Base-by-base conservation (phyloP, 352 stramenopile species). In the Saprolegnia parasitica region DNA sequence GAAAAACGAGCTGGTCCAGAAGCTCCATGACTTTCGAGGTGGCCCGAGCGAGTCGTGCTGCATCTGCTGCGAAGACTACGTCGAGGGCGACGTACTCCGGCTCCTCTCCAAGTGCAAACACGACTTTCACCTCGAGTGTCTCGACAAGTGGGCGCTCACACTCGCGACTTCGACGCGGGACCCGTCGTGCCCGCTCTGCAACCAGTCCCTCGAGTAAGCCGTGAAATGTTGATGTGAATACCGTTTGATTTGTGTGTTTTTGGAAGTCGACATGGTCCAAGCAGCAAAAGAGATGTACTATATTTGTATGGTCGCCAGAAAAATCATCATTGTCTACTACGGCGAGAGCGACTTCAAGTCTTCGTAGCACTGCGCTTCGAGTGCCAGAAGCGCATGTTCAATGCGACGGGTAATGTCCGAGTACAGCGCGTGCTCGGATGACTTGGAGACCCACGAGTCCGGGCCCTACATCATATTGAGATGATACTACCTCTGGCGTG, bases 61-160 rank as follows among this genome's bases (percentile, higher is more conserved):
- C 66, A 95, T 95, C 67, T 95, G 87, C 79, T 91, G 81, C 66
- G 87, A 95, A 46, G 84, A 91, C 76, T 95, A 93, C 71, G 77
- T 85, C 68, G 82, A 77, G 42, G 87, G 81, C 32, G 87, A 95
- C 58, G 75, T 88, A 37, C 76, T 93, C 73, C 85, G 87, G 58
- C 73, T 93, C 52, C 74, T 95, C 56, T 78, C 79, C 64, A 88
- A 81, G 71, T 95, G 87, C 74, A 91, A 91, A 67, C 87, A 95
- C 78, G 84, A 92, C 73, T 95, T 93, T 71, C 87, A 95, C 62
- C 73, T 95, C 52, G 87, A 95, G 74, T 95, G 87, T 76, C 77
- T 95, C 50, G 87, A 95, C 76, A 90, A 91, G 72, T 95, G 87
- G 87, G 85, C 86, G 15, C 89, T 92, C 73, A 90, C 86, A 16